Evolutionary conservation across 768 basidiomycete genomes (phyloP).

Genomic region (Pleurotus salmoneostramineus): DNA sequence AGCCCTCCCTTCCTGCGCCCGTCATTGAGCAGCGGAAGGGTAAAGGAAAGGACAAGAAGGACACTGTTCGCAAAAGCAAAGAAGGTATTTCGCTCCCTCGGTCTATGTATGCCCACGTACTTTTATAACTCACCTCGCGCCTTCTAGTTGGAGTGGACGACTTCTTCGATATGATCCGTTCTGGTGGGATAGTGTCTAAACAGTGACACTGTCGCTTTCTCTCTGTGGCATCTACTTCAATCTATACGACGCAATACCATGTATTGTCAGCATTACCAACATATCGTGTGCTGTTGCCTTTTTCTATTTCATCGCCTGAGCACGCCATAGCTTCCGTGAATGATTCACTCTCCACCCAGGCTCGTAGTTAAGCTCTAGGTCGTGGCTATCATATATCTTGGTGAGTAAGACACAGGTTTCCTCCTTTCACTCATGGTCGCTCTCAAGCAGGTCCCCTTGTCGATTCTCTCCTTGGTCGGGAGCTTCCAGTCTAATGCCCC

Average conservation of each 20-base stretch:
- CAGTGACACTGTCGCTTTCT: constrained; percentile 25
- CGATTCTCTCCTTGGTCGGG: constrained; percentile 14
- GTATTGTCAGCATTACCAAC: too few species aligned
- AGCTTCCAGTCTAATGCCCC: constrained; percentile 6
- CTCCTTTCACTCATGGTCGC: constrained; percentile 22
- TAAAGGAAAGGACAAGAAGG: constrained; percentile 54
- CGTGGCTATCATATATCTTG: not conserved
- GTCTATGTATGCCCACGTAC: not conserved
- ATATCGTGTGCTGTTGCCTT: constrained; percentile 8
- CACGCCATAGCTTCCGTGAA: constrained; percentile 19
- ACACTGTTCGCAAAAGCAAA: constrained; percentile 49
- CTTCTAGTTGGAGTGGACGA: constrained; percentile 63
- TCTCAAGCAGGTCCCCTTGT: constrained; percentile 18
- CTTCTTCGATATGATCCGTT: constrained; percentile 81
- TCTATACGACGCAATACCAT: too few species aligned
- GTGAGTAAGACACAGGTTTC: too few species aligned
- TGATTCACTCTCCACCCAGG: constrained; percentile 9
- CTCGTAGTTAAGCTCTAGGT: constrained; percentile 2
- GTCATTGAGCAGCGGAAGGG: constrained; percentile 41
- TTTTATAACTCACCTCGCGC: constrained; percentile 24
- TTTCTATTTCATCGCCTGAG: constrained; percentile 7
- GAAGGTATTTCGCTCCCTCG: constrained; percentile 40
- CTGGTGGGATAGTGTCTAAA: constrained; percentile 77
- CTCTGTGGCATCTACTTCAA: too few species aligned
- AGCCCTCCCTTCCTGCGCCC: constrained; percentile 69